phyloP scores from a whole-genome alignment of 768 basidiomycete species.

The Phanerodontia chrysosporium region DNA sequence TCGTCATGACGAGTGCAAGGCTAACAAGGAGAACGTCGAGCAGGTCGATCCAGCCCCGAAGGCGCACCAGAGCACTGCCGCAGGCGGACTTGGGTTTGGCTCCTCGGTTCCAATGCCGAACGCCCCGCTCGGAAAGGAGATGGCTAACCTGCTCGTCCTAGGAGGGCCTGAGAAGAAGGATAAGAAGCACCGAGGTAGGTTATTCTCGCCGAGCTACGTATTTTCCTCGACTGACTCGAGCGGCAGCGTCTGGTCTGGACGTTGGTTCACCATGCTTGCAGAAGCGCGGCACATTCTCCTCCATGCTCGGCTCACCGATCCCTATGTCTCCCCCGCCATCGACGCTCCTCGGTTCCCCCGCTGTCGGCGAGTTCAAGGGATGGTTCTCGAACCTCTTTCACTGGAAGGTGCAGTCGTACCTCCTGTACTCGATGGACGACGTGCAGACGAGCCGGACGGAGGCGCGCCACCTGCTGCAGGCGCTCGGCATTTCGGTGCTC shows the following conservation, averaged over 20 bases:
- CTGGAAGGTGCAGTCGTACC: slow-evolving; percentile 67
- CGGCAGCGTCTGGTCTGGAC: slow-evolving; percentile 59
- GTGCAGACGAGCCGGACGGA: slow-evolving; percentile 60
- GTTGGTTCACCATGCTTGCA: slow-evolving; percentile 34
- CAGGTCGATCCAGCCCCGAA: slow-evolving; percentile 10
- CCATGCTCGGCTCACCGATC: slow-evolving; percentile 46
- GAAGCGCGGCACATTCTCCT: slow-evolving; percentile 43
- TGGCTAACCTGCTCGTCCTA: slow-evolving; percentile 44
- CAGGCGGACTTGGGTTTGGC: slow-evolving; percentile 31
- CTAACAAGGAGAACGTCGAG: slow-evolving; percentile 38
- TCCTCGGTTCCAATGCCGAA: slow-evolving; percentile 29
- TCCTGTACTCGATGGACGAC: slow-evolving; percentile 55
- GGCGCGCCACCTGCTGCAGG: slow-evolving; percentile 58
- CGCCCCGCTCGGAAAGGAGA: slow-evolving; percentile 32
- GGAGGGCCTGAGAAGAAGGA: slow-evolving; percentile 40
- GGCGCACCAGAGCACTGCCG: slow-evolving; percentile 20
- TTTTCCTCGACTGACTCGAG: too few relatives aligned
- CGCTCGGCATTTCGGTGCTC: slow-evolving; percentile 59
- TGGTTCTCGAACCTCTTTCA: slow-evolving; percentile 97
- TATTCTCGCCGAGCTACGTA: too few relatives aligned
- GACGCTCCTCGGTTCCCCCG: slow-evolving; percentile 53
- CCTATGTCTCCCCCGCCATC: slow-evolving; percentile 34
- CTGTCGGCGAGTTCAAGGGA: slow-evolving; percentile 78
- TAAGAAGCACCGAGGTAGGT: slow-evolving; percentile 53
- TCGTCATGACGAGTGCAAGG: slow-evolving; percentile 2